Conservation (phyloP, 768 basidiomycete species). For the Collybia mongolica region DNA sequence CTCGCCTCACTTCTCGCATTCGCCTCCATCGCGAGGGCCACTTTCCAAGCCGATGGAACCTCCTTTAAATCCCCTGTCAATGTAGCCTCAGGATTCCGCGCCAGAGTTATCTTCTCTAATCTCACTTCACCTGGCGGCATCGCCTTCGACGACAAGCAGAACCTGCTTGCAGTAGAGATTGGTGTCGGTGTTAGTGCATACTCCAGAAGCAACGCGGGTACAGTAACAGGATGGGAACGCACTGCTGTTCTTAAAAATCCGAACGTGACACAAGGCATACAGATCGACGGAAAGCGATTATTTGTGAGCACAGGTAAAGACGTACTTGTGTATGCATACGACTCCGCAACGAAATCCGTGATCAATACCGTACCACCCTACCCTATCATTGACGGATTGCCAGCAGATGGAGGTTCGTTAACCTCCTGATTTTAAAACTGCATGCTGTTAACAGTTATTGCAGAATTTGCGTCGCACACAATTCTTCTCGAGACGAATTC, state of each 20-base stretch:
- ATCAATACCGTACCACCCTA: conserved; percentile 12
- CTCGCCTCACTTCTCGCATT: neutral
- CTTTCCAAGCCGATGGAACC: conserved; percentile 27
- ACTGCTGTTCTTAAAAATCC: conserved; percentile 32
- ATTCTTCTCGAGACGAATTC: conserved; percentile 28
- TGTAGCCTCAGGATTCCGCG: conserved; percentile 28
- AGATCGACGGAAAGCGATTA: conserved; percentile 28
- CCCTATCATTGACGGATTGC: conserved; percentile 28
- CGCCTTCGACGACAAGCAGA: conserved; percentile 30
- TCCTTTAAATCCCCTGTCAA: conserved; percentile 30
- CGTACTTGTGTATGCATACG: conserved; percentile 31
- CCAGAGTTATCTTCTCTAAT: conserved; percentile 35
- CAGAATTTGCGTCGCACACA: conserved; percentile 42
- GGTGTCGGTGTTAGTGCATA: conserved; percentile 37
- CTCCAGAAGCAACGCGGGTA: conserved; percentile 12
- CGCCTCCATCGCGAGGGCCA: neutral
- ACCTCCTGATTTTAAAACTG: neutral
- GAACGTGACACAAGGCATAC: conserved; percentile 40
- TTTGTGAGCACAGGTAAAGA: conserved; percentile 37
- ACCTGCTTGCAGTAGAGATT: conserved; percentile 40
- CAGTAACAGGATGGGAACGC: conserved; percentile 30
- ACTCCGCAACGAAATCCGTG: conserved; percentile 25
- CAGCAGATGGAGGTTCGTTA: conserved; percentile 36
- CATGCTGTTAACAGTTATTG: neutral
- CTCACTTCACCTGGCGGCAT: conserved; percentile 40